Base-by-base conservation (phyloP, 73 alveolate species). In the Blepharisma stoltei region DNA sequence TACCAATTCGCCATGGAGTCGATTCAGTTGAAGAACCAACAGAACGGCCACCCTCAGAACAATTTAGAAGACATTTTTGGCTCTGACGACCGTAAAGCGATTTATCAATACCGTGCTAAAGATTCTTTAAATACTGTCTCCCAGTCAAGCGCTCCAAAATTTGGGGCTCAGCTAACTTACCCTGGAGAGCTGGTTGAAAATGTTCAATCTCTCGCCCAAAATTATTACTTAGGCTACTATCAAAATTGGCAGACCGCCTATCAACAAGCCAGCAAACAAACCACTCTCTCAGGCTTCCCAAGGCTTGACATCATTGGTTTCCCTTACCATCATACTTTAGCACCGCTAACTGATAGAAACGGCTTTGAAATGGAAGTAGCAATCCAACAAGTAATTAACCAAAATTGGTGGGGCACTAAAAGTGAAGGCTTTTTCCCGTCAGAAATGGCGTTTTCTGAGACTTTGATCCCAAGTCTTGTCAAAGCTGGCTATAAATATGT, bases 1-100 rank as follows among this genome's bases (percentile, higher is more conserved):
- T 60, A 60, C 73, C 73, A 60, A 38, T 60, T 60, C 23, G 73
- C 73, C 46, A 14, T n/a, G 73, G 73, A 60, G 46, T 60, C 73
- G 6, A 60, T 60, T 38, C 73, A 60, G 46, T 5, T 14, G 18
- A 60, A 60, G 46, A 14, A n/a, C 73, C 73, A 60, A 38, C 73
- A 60, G 23, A 38, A 38, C 14, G 73, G 73, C 5, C 73, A 60
- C 23, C 73, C 73, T 20, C 49, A 60, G 23, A 60, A 60, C 73
- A 38, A 60, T 25, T n/a, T 60, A 9, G 73, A 38, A 18, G 73
- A 38, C 2, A 60, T 60, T 60, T 60, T 60, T 25, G 14, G 46
- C 14, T n/a, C 23, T 1, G 73, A 60, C 23, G 73, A 60, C 46
- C 73, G 73, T 18, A 25, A 14, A 11, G 73, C 73, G 46, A 60